Evolutionary conservation across 2,329 filamentous ascomycete genomes (phyloP).

Genomic region (Neospermospora avenae): DNA sequence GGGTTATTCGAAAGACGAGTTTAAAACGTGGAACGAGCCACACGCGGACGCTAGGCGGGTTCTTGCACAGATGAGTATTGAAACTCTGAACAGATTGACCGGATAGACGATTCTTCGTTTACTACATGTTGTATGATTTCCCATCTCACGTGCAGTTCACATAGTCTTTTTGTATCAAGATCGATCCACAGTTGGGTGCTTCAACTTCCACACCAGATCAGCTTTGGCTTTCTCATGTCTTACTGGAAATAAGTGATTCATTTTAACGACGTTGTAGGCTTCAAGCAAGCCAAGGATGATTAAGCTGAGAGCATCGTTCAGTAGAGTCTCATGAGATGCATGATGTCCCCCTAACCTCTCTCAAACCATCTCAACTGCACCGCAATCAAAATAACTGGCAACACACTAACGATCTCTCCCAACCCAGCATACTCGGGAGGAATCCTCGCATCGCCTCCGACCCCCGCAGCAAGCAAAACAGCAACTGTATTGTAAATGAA

Average conservation of each 20-base stretch:
- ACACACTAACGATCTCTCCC: slow-evolving; percentile 62
- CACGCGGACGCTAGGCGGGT: background rate
- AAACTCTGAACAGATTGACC: background rate
- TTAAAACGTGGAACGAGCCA: background rate
- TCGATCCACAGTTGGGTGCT: no score
- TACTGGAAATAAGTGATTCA: no score
- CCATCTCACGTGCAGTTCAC: no score
- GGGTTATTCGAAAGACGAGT: background rate
- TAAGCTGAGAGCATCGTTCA: no score
- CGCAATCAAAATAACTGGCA: slow-evolving; percentile 51
- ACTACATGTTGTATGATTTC: no score
- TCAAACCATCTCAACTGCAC: slow-evolving; percentile 19
- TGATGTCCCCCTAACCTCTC: background rate
- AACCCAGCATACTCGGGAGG: slow-evolving; percentile 58
- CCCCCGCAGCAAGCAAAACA: slow-evolving; percentile 56
- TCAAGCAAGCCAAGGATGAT: no score
- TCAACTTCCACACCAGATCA: no score
- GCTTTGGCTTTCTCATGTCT: no score
- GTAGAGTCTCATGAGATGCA: no score
- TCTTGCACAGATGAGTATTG: background rate
- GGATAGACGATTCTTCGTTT: background rate
- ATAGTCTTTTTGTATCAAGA: no score
- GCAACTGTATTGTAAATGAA: slow-evolving; percentile 61
- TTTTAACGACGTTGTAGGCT: no score
- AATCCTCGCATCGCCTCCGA: slow-evolving; percentile 49